Conservation (phyloP, 371 early-diverging fungal species). For the Coemansia sp. region DNA sequence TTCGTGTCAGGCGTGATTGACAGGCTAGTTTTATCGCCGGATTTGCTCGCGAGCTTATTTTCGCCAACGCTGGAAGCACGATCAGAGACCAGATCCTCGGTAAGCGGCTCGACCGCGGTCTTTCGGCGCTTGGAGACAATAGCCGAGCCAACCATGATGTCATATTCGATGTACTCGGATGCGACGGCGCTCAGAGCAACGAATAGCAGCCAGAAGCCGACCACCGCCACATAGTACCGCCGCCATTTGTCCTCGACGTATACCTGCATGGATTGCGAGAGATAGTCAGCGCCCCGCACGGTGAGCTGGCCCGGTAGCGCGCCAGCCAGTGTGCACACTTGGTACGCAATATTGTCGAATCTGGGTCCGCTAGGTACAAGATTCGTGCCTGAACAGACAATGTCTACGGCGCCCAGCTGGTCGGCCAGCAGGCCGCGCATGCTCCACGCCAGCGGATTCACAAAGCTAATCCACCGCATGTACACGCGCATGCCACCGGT, state of each 20-base stretch:
- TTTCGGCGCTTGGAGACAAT: constrained; percentile 61
- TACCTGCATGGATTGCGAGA: constrained; percentile 54
- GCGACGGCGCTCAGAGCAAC: constrained; percentile 56
- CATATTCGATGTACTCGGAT: constrained; percentile 60
- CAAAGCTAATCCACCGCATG: constrained; percentile 75
- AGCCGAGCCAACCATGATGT: constrained; percentile 60
- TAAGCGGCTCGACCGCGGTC: constrained; percentile 48
- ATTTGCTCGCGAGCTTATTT: too few species aligned
- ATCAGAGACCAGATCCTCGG: constrained; percentile 36
- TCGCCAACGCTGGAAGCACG: too few species aligned
- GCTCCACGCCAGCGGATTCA: constrained; percentile 71
- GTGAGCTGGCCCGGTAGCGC: constrained; percentile 56
- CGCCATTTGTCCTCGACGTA: constrained; percentile 56
- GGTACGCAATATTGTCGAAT: constrained; percentile 56
- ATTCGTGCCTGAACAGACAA: constrained; percentile 55
- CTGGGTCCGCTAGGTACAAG: constrained; percentile 64
- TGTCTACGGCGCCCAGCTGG: constrained; percentile 65
- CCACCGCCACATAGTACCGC: constrained; percentile 63
- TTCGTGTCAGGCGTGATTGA: constrained; percentile 36
- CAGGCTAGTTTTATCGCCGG: constrained; percentile 22
- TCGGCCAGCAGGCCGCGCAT: constrained; percentile 72
- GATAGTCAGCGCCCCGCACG: constrained; percentile 66
- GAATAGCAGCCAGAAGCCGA: constrained; percentile 60
- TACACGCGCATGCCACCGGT: constrained; percentile 66
- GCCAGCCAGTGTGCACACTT: constrained; percentile 65